phyloP scores from a whole-genome alignment of 768 basidiomycete genomes.

The Boletus sp. region DNA sequence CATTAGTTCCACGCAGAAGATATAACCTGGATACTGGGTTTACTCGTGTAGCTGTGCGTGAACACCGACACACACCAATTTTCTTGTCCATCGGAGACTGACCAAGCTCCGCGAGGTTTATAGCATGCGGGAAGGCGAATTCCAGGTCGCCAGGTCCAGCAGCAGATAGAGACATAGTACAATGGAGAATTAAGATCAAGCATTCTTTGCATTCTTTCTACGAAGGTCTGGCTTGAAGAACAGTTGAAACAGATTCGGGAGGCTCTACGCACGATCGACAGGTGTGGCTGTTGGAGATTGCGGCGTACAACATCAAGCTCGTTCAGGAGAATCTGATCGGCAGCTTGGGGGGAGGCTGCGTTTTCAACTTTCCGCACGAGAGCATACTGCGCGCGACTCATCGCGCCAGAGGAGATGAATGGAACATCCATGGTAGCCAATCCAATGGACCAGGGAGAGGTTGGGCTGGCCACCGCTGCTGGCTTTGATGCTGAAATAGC shows the following conservation, averaged over 20 bases:
- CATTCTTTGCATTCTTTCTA: constrained; percentile 66
- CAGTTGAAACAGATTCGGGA: not conserved
- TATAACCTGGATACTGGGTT: constrained; percentile 52
- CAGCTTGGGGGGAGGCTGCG: constrained; percentile 51
- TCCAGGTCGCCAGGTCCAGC: constrained; percentile 47
- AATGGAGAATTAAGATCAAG: constrained; percentile 69
- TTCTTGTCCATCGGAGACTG: constrained; percentile 57
- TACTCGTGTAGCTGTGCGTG: not conserved
- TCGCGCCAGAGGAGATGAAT: constrained; percentile 74
- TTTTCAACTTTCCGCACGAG: constrained; percentile 73
- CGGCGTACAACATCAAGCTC: constrained; percentile 59
- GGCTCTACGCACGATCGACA: constrained; percentile 50
- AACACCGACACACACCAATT: constrained; percentile 45
- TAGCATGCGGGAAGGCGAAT: constrained; percentile 73
- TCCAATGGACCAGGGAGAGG: not conserved
- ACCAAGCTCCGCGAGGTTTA: constrained; percentile 74
- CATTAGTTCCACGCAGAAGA: constrained; percentile 76
- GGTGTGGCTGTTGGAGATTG: constrained; percentile 46
- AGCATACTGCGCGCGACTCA: constrained; percentile 70
- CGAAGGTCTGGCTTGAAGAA: constrained; percentile 2
- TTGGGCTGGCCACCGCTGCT: not conserved
- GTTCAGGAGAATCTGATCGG: constrained; percentile 55
- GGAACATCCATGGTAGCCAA: constrained; percentile 64
- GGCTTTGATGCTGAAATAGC: constrained; percentile 5
- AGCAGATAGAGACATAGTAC: constrained; percentile 48